Percentiles rank a stretch among this genome's conserved stretches.
Evolutionary conservation across 2,329 filamentous ascomycete genomes (phyloP).

Genomic region (Arthroderma sp.): DNA sequence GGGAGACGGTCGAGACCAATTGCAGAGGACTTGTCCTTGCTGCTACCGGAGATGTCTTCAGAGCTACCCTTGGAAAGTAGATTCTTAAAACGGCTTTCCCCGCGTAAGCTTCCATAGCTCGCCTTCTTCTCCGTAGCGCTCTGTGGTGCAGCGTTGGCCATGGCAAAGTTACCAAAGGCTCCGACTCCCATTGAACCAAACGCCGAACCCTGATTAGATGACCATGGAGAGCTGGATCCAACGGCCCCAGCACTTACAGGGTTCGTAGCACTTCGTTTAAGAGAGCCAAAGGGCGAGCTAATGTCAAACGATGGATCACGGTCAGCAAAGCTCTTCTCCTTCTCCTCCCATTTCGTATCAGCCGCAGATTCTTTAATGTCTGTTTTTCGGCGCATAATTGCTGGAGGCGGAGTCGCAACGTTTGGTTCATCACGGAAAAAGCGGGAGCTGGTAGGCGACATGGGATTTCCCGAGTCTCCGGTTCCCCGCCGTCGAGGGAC

Average conservation of each 20-base stretch:
- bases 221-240: conserved; percentile 41
- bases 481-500: conserved; percentile 74
- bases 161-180: conserved; percentile 80
- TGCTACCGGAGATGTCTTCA: conserved; percentile 46
- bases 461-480: conserved; percentile 49
- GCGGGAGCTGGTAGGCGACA: conserved; percentile 38
- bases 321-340: conserved; percentile 31
- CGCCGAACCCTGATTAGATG: conserved; percentile 45
- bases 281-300: conserved; percentile 39
- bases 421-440: conserved; percentile 41
- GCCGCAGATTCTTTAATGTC: conserved; percentile 44
- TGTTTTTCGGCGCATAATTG: conserved; percentile 49
- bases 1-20: conserved; percentile 43
- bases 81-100: conserved; percentile 76
- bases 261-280: conserved; percentile 46
- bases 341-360: conserved; percentile 37
- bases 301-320: conserved; percentile 32
- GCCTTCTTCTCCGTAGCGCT: conserved; percentile 58
- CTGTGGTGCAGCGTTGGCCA: conserved; percentile 40
- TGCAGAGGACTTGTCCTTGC: conserved; percentile 46
- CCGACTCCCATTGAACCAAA: conserved; percentile 56
- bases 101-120: conserved; percentile 52
- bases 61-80: conserved; percentile 65
- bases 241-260: conserved; percentile 32
- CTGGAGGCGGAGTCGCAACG: conserved; percentile 48